Conservation (phyloP, 192 early-diverging fungal genomes). For the Chytriomyces sp. region DNA sequence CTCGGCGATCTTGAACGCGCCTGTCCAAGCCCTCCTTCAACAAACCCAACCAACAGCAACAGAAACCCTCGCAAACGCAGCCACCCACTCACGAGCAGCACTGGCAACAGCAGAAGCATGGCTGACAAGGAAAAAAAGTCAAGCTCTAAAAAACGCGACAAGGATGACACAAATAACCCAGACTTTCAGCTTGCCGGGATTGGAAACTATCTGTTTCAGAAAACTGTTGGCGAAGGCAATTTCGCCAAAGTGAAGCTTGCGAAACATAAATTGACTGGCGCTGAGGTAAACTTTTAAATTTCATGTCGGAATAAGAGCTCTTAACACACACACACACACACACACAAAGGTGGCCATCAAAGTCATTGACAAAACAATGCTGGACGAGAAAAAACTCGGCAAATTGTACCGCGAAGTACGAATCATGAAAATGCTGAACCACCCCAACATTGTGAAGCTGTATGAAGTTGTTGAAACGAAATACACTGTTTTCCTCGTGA, state of each 20-base stretch:
- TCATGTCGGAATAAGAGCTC: too few species aligned
- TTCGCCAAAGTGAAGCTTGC: slow-evolving; percentile 99
- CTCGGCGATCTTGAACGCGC: too few species aligned
- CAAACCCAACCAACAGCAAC: too few species aligned
- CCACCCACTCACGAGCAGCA: not conserved
- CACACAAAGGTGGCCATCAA: slow-evolving; percentile 70
- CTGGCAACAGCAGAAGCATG: not conserved
- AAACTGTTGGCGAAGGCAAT: slow-evolving; percentile 98
- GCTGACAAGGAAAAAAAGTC: slow-evolving; percentile 15
- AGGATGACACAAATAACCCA: slow-evolving; percentile 63
- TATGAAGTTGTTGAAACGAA: slow-evolving; percentile 90
- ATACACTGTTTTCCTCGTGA: slow-evolving; percentile 89
- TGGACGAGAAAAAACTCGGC: slow-evolving; percentile 66
- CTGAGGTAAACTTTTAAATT: slow-evolving; percentile 56
- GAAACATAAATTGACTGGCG: slow-evolving; percentile 70
- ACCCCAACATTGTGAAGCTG: slow-evolving; percentile 86
- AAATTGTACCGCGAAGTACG: slow-evolving; percentile 69
- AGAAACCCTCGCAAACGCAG: too few species aligned
- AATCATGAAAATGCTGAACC: slow-evolving; percentile 75
- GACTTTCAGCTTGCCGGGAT: slow-evolving; percentile 55
- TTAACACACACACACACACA: too few species aligned
- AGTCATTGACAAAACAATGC: slow-evolving; percentile 66
- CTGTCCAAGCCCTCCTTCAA: too few species aligned
- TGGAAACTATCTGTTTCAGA: slow-evolving; percentile 90
- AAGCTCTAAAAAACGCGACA: slow-evolving; percentile 48